Evolutionary conservation across 306 rosid species (phyloP).

Genomic region (Castanospermum australe): DNA sequence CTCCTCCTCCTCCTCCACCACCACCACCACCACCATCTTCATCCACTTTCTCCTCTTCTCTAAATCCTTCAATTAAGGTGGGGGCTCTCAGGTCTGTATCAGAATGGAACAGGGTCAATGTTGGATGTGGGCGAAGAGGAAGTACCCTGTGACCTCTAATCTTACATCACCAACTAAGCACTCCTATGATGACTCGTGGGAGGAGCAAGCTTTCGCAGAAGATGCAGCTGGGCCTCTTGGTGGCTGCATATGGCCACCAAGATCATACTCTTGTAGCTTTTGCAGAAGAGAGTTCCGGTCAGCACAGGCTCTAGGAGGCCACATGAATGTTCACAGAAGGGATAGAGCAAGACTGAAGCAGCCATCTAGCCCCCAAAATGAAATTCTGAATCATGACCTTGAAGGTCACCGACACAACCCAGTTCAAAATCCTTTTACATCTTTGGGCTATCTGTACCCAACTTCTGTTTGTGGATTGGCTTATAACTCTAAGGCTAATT

Average conservation of each 20-base stretch:
- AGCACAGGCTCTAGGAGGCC: constrained; percentile 92
- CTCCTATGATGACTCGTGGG: constrained; percentile 59
- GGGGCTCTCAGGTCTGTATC: not conserved
- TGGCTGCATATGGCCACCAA: constrained; percentile 84
- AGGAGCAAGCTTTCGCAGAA: constrained; percentile 82
- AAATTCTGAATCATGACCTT: not conserved
- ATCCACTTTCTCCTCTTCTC: not conserved
- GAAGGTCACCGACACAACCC: constrained; percentile 16
- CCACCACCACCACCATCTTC: not conserved
- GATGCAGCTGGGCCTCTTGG: constrained; percentile 62
- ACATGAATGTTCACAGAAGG: constrained; percentile 88
- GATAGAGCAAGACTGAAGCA: constrained; percentile 79
- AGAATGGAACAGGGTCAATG: constrained; percentile 57
- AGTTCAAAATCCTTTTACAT: constrained; percentile 22
- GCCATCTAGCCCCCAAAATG: constrained; percentile 44
- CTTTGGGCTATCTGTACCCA: constrained; percentile 34
- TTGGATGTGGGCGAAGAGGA: constrained; percentile 61
- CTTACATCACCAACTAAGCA: constrained; percentile 8
- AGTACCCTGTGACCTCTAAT: constrained; percentile 31
- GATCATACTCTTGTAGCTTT: constrained; percentile 82
- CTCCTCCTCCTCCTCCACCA: too few species aligned
- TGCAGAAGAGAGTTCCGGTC: constrained; percentile 82
- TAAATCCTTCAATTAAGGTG: not conserved
- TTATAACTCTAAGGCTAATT: constrained; percentile 56
- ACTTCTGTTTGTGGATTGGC: constrained; percentile 49